Percentiles rank a stretch among this genome's conserved stretches.
Evolutionary conservation across 2,329 filamentous ascomycete genomes (phyloP).

Genomic region (Herpotrichia juniperi): DNA sequence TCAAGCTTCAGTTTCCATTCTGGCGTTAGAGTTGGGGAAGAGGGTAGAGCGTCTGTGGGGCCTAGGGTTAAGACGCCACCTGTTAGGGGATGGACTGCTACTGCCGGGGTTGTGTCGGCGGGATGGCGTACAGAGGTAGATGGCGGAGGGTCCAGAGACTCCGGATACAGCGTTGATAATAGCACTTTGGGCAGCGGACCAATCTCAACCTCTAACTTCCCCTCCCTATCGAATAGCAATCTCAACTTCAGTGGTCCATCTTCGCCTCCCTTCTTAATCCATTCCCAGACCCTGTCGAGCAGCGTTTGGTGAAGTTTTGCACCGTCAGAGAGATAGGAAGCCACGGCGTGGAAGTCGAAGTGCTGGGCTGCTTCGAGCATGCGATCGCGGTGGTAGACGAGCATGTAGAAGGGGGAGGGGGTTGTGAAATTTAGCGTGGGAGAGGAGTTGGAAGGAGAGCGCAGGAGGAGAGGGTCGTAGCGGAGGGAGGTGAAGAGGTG

Average conservation of each 20-base stretch:
- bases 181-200: constrained; percentile 48
- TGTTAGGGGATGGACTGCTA: background rate
- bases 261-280: constrained; percentile 23
- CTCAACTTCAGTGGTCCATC: constrained; percentile 37
- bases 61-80: constrained; percentile 37
- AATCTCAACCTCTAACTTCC: constrained; percentile 46
- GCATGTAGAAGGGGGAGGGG: constrained; percentile 75
- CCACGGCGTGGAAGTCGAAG: constrained; percentile 53
- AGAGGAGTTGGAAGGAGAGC: constrained; percentile 52
- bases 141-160: constrained; percentile 57
- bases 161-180: constrained; percentile 64
- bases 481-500: constrained; percentile 48
- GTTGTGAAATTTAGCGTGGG: constrained; percentile 54
- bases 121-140: constrained; percentile 29
- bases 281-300: constrained; percentile 38
- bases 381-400: constrained; percentile 78
- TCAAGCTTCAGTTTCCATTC: constrained; percentile 62
- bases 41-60: constrained; percentile 28
- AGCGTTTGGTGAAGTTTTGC: constrained; percentile 39
- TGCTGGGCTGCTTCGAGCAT: constrained; percentile 66
- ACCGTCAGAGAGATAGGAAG: constrained; percentile 41
- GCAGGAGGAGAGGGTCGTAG: constrained; percentile 45
- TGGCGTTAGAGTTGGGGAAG: constrained; percentile 11
- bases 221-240: constrained; percentile 56
- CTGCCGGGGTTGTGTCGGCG: background rate